These are phyloP conservation scores for Solanum rostratum DNA, from an alignment of 257 asterid species.

Conservation along the genomic window DNA sequence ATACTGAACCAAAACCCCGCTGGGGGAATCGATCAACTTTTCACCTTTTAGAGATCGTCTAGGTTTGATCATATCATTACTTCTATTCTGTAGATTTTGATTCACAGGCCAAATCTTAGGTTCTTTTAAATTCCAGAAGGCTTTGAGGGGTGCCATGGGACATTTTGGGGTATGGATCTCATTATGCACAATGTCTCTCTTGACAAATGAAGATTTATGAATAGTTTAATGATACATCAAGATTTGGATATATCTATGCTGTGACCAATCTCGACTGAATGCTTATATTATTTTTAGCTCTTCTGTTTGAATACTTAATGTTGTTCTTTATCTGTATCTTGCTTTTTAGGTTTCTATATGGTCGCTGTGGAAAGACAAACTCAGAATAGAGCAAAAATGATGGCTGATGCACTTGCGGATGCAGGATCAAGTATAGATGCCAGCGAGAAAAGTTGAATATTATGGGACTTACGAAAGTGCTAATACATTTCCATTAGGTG, in stretches of 20 bases:
- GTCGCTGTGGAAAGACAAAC: slow-evolving; percentile 77
- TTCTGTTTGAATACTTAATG: neutral
- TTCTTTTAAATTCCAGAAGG: neutral
- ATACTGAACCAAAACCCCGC: neutral
- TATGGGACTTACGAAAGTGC: neutral
- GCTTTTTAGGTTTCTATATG: slow-evolving; percentile 64
- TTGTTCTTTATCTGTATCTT: neutral
- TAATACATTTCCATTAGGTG: neutral
- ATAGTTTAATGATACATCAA: neutral
- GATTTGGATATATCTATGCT: neutral
- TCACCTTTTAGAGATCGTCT: neutral
- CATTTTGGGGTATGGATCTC: neutral
- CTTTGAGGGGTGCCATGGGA: neutral
- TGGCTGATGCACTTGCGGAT: slow-evolving; percentile 50
- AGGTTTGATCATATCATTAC: neutral
- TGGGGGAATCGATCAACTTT: neutral
- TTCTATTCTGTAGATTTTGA: neutral
- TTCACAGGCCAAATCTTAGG: neutral
- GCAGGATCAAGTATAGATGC: slow-evolving; percentile 34
- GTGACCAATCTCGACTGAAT: neutral
- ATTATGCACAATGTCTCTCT: neutral
- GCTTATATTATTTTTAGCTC: neutral
- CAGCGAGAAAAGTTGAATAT: slow-evolving; percentile 21
- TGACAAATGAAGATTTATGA: neutral
- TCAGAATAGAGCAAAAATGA: slow-evolving; percentile 62